Percentiles rank a stretch among this genome's conserved stretches.
Evolutionary conservation across 2,329 filamentous ascomycete species (phyloP).

Genomic region (Zasmidium citrigriseum): DNA sequence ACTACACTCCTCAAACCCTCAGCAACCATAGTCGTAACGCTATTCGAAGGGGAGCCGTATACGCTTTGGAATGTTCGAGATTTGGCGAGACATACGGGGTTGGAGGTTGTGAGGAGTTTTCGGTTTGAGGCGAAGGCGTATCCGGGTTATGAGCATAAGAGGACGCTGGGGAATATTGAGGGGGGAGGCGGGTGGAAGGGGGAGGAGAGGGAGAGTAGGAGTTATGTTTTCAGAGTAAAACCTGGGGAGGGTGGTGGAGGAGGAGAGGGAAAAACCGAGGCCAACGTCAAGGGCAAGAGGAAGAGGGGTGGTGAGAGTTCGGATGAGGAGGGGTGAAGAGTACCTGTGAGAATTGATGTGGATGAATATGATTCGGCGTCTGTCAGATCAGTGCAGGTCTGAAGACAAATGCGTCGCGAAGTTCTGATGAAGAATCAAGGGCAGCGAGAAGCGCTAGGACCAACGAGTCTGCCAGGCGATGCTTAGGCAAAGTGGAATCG

Average conservation of each 20-base stretch:
- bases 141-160: constrained; percentile 71
- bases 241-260: constrained; percentile 26
- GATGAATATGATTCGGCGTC: background rate
- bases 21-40: constrained; percentile 72
- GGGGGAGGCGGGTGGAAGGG: constrained; percentile 51
- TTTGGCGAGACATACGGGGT: constrained; percentile 74
- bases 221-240: constrained; percentile 48
- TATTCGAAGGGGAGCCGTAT: constrained; percentile 94
- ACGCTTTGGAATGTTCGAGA: constrained; percentile 93
- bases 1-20: constrained; percentile 55
- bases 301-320: constrained; percentile 22
- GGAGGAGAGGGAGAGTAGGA: constrained; percentile 48
- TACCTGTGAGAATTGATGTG: background rate
- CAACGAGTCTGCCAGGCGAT: too few relatives aligned
- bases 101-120: constrained; percentile 71
- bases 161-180: constrained; percentile 65
- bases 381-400: background rate
- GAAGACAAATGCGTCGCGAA: too few relatives aligned
- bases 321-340: constrained; percentile 20
- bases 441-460: too few relatives aligned
- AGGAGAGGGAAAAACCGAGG: constrained; percentile 5
- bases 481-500: too few relatives aligned
- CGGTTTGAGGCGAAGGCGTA: constrained; percentile 67
- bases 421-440: background rate
- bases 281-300: constrained; percentile 22